Evolutionary conservation across 768 basidiomycete genomes (phyloP).

Genomic region (Serpula lacrymans): DNA sequence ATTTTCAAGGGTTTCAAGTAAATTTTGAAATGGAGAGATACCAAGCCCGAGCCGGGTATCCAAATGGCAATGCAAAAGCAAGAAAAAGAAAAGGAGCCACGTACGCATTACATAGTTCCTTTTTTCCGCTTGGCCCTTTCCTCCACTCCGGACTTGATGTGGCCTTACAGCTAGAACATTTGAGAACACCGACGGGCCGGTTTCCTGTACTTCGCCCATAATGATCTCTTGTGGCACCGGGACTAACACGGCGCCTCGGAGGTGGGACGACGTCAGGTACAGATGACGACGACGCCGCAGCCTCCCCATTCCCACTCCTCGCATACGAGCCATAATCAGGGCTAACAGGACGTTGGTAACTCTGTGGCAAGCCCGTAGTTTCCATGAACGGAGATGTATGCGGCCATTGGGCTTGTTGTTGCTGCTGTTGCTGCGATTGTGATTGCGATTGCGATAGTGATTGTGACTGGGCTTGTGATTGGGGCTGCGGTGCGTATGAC

Average conservation of each 20-base stretch:
- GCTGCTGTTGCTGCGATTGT: constrained; percentile 16
- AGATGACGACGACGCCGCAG: constrained; percentile 20
- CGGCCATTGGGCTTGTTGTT: constrained; percentile 40
- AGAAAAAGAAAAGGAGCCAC: constrained; percentile 30
- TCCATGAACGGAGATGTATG: constrained; percentile 30
- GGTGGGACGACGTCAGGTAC: constrained; percentile 50
- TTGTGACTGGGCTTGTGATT: too few relatives aligned
- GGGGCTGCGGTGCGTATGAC: constrained; percentile 20
- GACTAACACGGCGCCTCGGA: constrained; percentile 53
- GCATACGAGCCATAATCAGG: constrained; percentile 36
- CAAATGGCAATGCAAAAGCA: neutral
- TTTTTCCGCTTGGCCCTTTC: constrained; percentile 87
- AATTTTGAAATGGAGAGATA: neutral
- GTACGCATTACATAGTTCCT: constrained; percentile 91
- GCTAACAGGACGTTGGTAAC: constrained; percentile 36
- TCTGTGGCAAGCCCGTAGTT: constrained; percentile 28
- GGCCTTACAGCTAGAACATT: constrained; percentile 78
- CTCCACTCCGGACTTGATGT: constrained; percentile 88
- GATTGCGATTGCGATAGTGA: constrained; percentile 32
- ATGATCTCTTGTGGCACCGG: constrained; percentile 47
- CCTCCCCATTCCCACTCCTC: constrained; percentile 30
- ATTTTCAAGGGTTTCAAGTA: constrained; percentile 1
- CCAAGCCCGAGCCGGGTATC: too few relatives aligned
- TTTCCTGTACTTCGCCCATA: constrained; percentile 45
- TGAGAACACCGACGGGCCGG: constrained; percentile 67